Conservation (phyloP, 2,329 filamentous ascomycete genomes). For the Chrysoporthe puriensis region DNA sequence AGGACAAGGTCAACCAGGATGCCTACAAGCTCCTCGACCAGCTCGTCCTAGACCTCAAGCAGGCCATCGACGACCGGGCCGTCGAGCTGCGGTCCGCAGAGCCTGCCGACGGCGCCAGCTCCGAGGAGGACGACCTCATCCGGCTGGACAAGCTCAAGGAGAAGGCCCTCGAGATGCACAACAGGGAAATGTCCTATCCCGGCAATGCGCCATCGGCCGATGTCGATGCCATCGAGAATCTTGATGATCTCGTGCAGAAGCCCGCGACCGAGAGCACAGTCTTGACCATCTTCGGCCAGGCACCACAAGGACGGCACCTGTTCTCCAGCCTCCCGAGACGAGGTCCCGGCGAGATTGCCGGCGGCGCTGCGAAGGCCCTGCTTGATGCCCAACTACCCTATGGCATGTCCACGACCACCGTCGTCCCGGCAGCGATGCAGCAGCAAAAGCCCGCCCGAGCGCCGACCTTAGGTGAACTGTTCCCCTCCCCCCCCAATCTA, state of each 20-base stretch:
- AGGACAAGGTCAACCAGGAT: conserved; percentile 56
- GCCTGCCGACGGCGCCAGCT: conserved; percentile 33
- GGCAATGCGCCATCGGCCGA: conserved; percentile 42
- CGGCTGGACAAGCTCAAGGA: conserved; percentile 62
- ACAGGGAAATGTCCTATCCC: conserved; percentile 61
- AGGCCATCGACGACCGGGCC: conserved; percentile 41
- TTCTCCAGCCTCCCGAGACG: conserved; percentile 81
- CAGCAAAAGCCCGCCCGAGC: conserved; percentile 57
- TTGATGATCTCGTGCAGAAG: conserved; percentile 45
- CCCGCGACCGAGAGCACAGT: conserved; percentile 59
- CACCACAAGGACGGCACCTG: conserved; percentile 73
- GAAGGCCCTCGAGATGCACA: conserved; percentile 64
- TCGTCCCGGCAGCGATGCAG: conserved; percentile 52
- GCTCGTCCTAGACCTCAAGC: conserved; percentile 60
- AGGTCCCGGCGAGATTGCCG: conserved; percentile 34
- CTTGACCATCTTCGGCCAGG: conserved; percentile 77
- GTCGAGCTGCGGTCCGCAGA: conserved; percentile 49
- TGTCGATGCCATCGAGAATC: conserved; percentile 34
- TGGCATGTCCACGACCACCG: conserved; percentile 71
- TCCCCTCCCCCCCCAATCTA: conserved; percentile 68
- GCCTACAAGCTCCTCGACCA: conserved; percentile 66
- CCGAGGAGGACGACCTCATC: conserved; percentile 44
- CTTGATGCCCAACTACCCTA: conserved; percentile 71
- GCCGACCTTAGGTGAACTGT: conserved; percentile 73
- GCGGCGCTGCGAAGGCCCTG: conserved; percentile 47